These are phyloP conservation scores for Globisporangium lucens DNA, from an alignment of 352 stramenopile species.

Conservation along the genomic window DNA sequence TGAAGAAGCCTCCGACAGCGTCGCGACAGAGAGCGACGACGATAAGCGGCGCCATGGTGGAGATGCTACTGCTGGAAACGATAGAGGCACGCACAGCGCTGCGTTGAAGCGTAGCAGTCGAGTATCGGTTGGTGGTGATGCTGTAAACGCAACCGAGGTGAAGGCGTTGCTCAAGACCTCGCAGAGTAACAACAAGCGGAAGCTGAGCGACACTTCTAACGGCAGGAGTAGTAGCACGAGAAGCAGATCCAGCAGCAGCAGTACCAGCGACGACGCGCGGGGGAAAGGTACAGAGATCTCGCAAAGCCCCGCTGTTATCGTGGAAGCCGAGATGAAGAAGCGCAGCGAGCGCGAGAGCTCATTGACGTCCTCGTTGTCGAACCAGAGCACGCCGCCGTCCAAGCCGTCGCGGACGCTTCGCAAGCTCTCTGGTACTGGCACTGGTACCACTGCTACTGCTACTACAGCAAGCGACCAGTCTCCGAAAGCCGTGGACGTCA, in stretches of 20 bases:
- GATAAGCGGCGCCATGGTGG: not conserved
- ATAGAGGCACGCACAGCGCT: not conserved
- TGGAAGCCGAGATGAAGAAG: not conserved
- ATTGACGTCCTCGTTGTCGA: not conserved
- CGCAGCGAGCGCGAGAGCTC: slow-evolving; percentile 2
- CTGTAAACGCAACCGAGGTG: not conserved
- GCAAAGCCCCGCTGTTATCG: not conserved
- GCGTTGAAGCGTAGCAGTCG: not conserved
- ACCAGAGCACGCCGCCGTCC: not conserved
- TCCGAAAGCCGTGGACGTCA: not conserved
- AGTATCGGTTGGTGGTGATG: not conserved
- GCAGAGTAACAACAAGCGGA: slow-evolving; percentile 4
- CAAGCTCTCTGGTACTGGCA: not conserved
- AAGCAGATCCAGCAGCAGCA: not conserved
- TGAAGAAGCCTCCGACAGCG: too few relatives aligned
- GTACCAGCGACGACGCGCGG: not conserved
- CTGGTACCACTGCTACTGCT: not conserved
- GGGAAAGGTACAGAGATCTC: not conserved
- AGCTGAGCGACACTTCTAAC: not conserved
- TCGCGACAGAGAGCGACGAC: slow-evolving; percentile 3
- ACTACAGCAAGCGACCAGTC: not conserved
- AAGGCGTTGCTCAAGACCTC: not conserved
- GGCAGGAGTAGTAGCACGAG: not conserved
- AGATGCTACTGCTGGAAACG: not conserved
- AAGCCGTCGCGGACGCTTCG: not conserved